A percentile compares a stretch with the other conserved stretches of the same genome.
Evolutionary conservation across 768 basidiomycete genomes (phyloP).

Genomic region (Chiua virens): DNA sequence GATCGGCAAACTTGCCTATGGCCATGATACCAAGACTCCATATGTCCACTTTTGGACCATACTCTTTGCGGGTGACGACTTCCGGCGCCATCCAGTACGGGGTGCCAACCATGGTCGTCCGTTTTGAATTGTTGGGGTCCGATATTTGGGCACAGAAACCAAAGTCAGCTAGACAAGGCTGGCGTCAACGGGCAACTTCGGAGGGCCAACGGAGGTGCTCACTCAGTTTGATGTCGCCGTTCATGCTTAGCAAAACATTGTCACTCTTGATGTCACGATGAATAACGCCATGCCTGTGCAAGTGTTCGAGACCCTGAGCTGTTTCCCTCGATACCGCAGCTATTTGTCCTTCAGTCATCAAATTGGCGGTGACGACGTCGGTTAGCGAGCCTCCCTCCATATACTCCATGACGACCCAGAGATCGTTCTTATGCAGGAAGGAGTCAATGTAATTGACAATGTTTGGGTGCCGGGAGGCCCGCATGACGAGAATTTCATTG

Average conservation of each 20-base stretch:
- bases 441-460: conserved; percentile 99
- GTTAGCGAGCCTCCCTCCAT: conserved; percentile 97
- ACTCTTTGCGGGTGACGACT: conserved; percentile 96
- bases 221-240: conserved; percentile 98
- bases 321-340: conserved; percentile 95
- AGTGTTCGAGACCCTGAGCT: conserved; percentile 88
- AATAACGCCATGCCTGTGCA: conserved; percentile 95
- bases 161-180: conserved; percentile 73
- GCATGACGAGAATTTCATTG: conserved; percentile 99
- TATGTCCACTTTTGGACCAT: conserved; percentile 97
- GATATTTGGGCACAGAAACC: conserved; percentile 99
- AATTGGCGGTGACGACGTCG: conserved; percentile 83
- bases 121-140: conserved; percentile 83
- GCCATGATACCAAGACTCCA: conserved; percentile 98
- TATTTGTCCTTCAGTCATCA: conserved; percentile 99
- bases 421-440: conserved; percentile 94
- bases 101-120: conserved; percentile 97
- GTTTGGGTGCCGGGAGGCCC: conserved; percentile 93
- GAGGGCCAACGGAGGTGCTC: conserved; percentile 36
- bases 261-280: conserved; percentile 99
- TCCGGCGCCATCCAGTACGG: conserved; percentile 99
- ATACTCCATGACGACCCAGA: conserved; percentile 99
- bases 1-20: conserved; percentile 57
- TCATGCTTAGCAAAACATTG: conserved; percentile 89
- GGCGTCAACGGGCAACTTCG: background rate